These are phyloP conservation scores for Aspergillus udagawae DNA, from an alignment of 2,329 filamentous ascomycete species.

Conservation along the genomic window DNA sequence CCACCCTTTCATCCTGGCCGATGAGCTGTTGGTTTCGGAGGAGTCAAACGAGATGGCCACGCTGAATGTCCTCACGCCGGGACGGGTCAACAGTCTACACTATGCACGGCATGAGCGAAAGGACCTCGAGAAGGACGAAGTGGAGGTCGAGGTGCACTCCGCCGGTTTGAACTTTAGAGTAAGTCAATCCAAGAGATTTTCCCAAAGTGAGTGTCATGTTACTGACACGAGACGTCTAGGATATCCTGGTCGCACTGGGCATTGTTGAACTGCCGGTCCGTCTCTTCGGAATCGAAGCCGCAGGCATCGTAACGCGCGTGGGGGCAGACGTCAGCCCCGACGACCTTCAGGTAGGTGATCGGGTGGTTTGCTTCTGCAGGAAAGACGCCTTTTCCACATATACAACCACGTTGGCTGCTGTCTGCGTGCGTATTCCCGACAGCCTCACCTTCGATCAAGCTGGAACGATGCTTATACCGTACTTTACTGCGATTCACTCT, in stretches of 20 bases:
- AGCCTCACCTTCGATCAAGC: conserved; percentile 4
- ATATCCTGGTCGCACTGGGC: conserved; percentile 14
- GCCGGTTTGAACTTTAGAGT: conserved; percentile 3
- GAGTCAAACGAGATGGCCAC: neutral
- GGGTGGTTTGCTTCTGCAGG: conserved; percentile 11
- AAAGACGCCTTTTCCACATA: neutral
- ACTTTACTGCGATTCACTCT: conserved; percentile 6
- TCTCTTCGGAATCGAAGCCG: conserved; percentile 19
- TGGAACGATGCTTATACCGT: conserved; percentile 3
- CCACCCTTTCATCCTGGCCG: conserved; percentile 5
- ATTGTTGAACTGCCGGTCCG: conserved; percentile 5
- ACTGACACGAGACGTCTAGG: conserved; percentile 1
- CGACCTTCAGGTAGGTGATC: conserved; percentile 18
- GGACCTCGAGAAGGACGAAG: conserved; percentile 11
- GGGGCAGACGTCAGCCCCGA: conserved; percentile 16
- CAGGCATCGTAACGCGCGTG: conserved; percentile 18
- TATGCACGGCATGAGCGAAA: conserved; percentile 13
- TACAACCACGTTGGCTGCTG: neutral
- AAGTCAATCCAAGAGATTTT: neutral
- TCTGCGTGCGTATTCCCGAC: conserved; percentile 4
- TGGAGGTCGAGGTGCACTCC: conserved; percentile 16
- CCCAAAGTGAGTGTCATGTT: too few species aligned
- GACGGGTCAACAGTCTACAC: conserved; percentile 16
- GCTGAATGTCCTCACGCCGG: conserved; percentile 16
- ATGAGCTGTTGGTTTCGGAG: neutral